These are phyloP conservation scores for Kwoniella dejecticola DNA, from an alignment of 768 basidiomycete species.

Conservation along the genomic window DNA sequence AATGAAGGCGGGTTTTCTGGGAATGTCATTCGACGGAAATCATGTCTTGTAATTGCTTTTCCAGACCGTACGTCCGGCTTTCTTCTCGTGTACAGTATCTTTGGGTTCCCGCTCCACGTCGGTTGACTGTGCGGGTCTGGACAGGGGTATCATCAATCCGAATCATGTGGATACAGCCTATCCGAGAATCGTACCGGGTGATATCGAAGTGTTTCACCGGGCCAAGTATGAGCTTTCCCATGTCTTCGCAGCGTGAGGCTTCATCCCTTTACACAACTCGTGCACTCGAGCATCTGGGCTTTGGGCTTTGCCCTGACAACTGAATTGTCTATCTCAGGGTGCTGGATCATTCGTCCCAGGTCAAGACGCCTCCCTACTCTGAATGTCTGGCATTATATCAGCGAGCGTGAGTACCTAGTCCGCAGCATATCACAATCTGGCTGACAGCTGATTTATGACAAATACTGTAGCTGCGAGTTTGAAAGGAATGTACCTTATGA, in stretches of 20 bases:
- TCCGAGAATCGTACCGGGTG: not conserved
- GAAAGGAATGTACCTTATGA: conserved; percentile 20
- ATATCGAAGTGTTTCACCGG: not conserved
- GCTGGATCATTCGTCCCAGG: not conserved
- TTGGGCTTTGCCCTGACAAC: not conserved
- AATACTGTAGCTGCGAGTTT: conserved; percentile 10
- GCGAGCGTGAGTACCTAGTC: too few species aligned
- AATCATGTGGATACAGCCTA: conserved; percentile 17
- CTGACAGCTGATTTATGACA: too few species aligned
- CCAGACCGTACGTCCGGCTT: conserved; percentile 13
- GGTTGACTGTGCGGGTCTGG: not conserved
- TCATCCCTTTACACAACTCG: too few species aligned
- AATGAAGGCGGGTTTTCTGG: conserved; percentile 19
- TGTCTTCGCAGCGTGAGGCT: not conserved
- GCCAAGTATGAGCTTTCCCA: not conserved
- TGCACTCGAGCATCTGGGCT: too few species aligned
- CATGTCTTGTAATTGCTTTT: conserved; percentile 22
- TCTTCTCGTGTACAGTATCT: too few species aligned
- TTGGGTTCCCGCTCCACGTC: not conserved
- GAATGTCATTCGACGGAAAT: conserved; percentile 18
- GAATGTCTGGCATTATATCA: not conserved
- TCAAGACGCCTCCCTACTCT: not conserved
- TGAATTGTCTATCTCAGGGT: not conserved
- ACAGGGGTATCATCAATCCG: not conserved
- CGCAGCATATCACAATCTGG: too few species aligned